phyloP scores from a whole-genome alignment of 805 yeast species.

The Candida boleticola region DNA sequence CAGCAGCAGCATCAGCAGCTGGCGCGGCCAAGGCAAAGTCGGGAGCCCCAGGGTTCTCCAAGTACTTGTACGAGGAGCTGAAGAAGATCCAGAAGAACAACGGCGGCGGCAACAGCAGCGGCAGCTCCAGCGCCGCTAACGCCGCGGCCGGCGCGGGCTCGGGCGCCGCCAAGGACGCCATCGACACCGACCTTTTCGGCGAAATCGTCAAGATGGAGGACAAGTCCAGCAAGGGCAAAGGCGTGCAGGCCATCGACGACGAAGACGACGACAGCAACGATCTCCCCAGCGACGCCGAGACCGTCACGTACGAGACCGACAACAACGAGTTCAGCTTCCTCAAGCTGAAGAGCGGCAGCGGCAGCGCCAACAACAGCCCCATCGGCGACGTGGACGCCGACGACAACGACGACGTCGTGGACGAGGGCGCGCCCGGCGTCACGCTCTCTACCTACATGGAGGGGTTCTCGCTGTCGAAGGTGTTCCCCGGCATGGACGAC shows the following conservation, averaged over 20 bases:
- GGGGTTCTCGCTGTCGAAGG: conserved; percentile 1
- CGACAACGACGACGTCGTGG: not conserved
- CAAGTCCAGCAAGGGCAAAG: conserved; percentile 1
- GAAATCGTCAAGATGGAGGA: conserved; percentile 2
- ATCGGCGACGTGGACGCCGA: not conserved
- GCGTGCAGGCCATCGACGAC: not conserved
- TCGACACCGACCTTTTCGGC: conserved; percentile 4
- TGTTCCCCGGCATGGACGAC: conserved; percentile 4
- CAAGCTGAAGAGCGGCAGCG: not conserved
- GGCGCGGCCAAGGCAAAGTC: not conserved
- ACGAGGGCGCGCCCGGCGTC: not conserved
- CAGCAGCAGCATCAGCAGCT: not conserved
- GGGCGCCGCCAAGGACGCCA: not conserved
- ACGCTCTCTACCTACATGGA: not conserved
- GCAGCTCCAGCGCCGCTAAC: not conserved
- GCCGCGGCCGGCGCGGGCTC: not conserved
- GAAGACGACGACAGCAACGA: not conserved
- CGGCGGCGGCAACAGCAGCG: not conserved
- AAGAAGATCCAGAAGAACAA: not conserved
- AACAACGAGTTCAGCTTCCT: conserved; percentile 6
- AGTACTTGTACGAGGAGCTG: not conserved
- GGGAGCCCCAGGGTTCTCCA: not conserved
- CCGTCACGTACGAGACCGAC: conserved; percentile 22
- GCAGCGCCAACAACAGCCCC: not conserved
- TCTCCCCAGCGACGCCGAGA: conserved; percentile 28